Percentiles rank a stretch among this genome's conserved stretches.
These are phyloP conservation scores for Ziziphus jujuba DNA, from an alignment of 306 rosid species.

Conservation along the genomic window DNA sequence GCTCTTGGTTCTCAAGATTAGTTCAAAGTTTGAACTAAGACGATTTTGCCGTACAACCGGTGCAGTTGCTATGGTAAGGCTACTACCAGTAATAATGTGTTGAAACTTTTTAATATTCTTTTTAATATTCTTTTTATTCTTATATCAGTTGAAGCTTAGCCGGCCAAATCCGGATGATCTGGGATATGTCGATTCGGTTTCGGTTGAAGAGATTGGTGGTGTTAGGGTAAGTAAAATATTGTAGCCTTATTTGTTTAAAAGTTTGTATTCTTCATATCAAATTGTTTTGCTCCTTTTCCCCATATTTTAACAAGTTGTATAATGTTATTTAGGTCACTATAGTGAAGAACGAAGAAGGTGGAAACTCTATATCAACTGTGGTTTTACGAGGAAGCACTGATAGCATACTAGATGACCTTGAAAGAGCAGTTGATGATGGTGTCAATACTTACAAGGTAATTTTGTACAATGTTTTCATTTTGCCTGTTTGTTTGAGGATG, in stretches of 20 bases:
- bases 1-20: constrained; percentile 91
- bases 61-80: constrained; percentile 66
- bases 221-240: constrained; percentile 57
- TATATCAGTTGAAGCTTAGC: constrained; percentile 79
- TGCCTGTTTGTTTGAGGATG: constrained; percentile 9
- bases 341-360: constrained; percentile 84
- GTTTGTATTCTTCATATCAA: not conserved
- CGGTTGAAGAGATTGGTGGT: constrained; percentile 95
- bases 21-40: constrained; percentile 89
- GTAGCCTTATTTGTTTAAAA: constrained; percentile 1
- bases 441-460: constrained; percentile 86
- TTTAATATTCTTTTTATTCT: constrained; percentile 21
- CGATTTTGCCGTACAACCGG: constrained; percentile 97
- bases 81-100: not conserved
- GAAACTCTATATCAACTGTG: constrained; percentile 78
- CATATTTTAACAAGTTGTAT: not conserved
- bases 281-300: constrained; percentile 7
- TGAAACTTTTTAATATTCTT: constrained; percentile 12
- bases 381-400: constrained; percentile 82
- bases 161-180: constrained; percentile 91
- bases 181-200: constrained; percentile 80
- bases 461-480: not conserved
- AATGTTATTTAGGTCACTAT: constrained; percentile 53
- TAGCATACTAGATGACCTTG: constrained; percentile 86
- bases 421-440: constrained; percentile 95